Conservation (phyloP, 2,329 filamentous ascomycete species). For the Claviceps monticola region DNA sequence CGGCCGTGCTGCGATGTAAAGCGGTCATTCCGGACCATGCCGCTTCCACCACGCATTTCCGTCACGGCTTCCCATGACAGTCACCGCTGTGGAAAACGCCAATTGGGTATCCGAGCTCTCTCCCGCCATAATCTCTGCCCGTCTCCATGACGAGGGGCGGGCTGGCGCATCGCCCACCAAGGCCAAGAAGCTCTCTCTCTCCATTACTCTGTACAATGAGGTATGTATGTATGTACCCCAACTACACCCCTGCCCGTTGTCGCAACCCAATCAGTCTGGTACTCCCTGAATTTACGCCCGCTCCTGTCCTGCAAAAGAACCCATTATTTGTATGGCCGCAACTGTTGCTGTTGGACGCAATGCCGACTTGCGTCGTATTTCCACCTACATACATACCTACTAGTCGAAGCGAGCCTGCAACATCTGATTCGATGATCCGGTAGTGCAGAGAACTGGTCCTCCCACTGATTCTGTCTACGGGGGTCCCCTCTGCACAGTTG, state of each 20-base stretch:
- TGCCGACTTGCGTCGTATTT: conserved; percentile 1
- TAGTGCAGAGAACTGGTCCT: background rate
- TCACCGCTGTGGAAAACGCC: background rate
- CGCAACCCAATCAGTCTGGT: background rate
- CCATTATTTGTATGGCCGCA: background rate
- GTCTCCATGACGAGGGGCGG: background rate
- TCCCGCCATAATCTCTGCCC: background rate
- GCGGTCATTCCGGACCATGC: background rate
- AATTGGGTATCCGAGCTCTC: background rate
- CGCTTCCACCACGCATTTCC: background rate
- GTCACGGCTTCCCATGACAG: background rate
- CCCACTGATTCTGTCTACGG: background rate
- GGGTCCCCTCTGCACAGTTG: background rate
- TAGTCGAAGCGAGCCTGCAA: conserved; percentile 1
- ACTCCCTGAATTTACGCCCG: background rate
- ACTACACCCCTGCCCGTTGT: background rate
- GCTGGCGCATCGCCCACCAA: background rate
- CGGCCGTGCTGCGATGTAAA: background rate
- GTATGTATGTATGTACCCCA: no score
- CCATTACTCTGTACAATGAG: no score
- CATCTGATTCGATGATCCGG: background rate
- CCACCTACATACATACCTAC: background rate
- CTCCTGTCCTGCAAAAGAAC: background rate
- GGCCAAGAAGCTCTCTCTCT: background rate
- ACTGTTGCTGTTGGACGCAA: background rate